Conservation (phyloP, 2,329 filamentous ascomycete genomes). For the Mariannaea sp. region DNA sequence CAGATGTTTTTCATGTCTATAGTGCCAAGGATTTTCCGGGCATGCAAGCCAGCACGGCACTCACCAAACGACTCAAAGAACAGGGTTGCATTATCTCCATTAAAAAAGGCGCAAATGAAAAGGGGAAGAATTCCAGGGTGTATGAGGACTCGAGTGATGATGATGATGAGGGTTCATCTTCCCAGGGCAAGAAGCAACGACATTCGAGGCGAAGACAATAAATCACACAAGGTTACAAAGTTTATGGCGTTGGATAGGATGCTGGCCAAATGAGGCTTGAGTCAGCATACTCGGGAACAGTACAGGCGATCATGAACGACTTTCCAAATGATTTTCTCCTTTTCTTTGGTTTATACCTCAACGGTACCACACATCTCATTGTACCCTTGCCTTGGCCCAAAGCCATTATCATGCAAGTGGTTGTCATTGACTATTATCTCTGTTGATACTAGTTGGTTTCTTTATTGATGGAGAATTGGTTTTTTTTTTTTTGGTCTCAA, state of each 20-base stretch:
- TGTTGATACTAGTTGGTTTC: background rate
- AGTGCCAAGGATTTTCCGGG: conserved; percentile 86
- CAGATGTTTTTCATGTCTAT: conserved; percentile 77
- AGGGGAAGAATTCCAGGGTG: conserved; percentile 46
- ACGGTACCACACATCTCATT: conserved; percentile 8
- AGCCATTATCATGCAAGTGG: conserved; percentile 14
- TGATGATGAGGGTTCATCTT: conserved; percentile 40
- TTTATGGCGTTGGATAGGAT: conserved; percentile 25
- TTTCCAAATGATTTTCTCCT: background rate
- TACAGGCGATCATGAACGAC: conserved; percentile 8
- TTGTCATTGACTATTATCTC: conserved; percentile 1
- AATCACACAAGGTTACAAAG: conserved; percentile 1
- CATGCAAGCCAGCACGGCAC: conserved; percentile 75
- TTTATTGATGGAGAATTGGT: background rate
- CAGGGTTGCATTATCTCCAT: conserved; percentile 85
- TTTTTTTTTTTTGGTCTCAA: no score
- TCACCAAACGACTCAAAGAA: conserved; percentile 75
- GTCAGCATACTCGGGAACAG: conserved; percentile 22
- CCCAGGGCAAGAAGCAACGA: conserved; percentile 33
- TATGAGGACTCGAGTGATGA: conserved; percentile 53
- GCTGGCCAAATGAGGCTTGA: conserved; percentile 3
- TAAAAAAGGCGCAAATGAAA: conserved; percentile 78
- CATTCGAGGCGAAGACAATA: conserved; percentile 27
- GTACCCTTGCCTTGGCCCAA: conserved; percentile 26
- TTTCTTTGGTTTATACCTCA: background rate